Evolutionary conservation across 2,329 filamentous ascomycete species (phyloP), one percentile per base, ranked within the genome.

Genomic region (Acrocalymma vagum): DNA sequence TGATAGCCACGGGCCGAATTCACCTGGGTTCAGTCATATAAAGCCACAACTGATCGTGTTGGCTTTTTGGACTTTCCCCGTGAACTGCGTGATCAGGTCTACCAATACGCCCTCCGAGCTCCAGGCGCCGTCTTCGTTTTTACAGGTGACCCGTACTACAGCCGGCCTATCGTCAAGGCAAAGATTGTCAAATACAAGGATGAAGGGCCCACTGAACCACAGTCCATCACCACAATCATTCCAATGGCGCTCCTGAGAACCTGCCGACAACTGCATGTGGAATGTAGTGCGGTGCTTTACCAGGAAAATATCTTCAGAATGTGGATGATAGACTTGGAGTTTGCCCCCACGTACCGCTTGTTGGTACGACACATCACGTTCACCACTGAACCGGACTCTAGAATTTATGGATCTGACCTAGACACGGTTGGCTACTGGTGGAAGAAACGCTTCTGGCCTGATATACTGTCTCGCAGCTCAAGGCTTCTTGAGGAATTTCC

Each of bases 201-300:
- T 22, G 21, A 34, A 16, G 64, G 63, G 6, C 57, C 58, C 5
- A 15, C 32, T 6, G 56, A 63, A 28, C 63, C 63, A 2, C 45
- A 48, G 14, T 43, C 45, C 8, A 28, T 67, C 3, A 31, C 29
- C 17, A 47, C 39, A 11, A 26, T 30, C 7, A 45, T 65, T 6
- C 51, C 62, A 3, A 49, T 48, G 23, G 40, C 53, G 10, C 36
- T 68, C 5, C 18, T 78, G 9, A 54, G 50, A 14, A 70, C 70
- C 4, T 76, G 70, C 55, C 64, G 64, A 18, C 74, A 73, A 38
- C 58, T 75, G 22, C 60, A 75, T 42, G 33, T 53, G 15, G 76
- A 78, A 58, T 64, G 65, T 8, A 62, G 62, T 4, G 69, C 70
- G 3, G 65, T 79, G 5, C 65, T 81, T 4, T 81, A 79, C 44